Evolutionary conservation across 495 filamentous ascomycete species (phyloP).

Genomic region (Daldinia vernicosa): DNA sequence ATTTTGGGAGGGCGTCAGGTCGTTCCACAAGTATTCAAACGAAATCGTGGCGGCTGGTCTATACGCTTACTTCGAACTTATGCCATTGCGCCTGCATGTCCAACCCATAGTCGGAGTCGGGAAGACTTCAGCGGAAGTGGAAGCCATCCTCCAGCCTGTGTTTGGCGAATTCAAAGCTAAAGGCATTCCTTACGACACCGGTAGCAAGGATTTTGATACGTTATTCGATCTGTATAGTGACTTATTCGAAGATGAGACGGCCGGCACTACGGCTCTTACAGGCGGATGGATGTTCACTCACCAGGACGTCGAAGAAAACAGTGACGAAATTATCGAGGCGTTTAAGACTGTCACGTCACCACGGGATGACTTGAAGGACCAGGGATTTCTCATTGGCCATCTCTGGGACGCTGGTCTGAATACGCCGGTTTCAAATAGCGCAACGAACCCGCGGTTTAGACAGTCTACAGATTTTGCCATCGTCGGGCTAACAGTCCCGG

Average conservation of each 20-base stretch:
- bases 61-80: constrained; percentile 60
- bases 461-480: constrained; percentile 60
- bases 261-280: constrained; percentile 54
- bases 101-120: constrained; percentile 57
- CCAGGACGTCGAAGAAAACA: constrained; percentile 53
- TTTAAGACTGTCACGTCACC: constrained; percentile 48
- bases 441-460: constrained; percentile 55
- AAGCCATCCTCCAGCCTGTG: constrained; percentile 55
- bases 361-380: constrained; percentile 36
- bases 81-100: constrained; percentile 46
- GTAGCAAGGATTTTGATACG: constrained; percentile 48
- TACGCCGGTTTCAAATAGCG: constrained; percentile 46
- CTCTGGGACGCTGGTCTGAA: constrained; percentile 58
- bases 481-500: constrained; percentile 47
- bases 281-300: constrained; percentile 58
- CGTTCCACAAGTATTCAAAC: constrained; percentile 57
- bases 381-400: constrained; percentile 59
- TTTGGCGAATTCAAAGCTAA: constrained; percentile 53
- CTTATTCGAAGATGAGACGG: constrained; percentile 57
- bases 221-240: constrained; percentile 59
- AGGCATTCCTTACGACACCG: constrained; percentile 48
- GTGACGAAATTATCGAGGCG: constrained; percentile 51
- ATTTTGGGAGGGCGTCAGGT: constrained; percentile 56
- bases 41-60: constrained; percentile 53
- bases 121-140: constrained; percentile 53